phyloP scores from a whole-genome alignment of 345 rosid genomes.

The Dipteronia sinensis region DNA sequence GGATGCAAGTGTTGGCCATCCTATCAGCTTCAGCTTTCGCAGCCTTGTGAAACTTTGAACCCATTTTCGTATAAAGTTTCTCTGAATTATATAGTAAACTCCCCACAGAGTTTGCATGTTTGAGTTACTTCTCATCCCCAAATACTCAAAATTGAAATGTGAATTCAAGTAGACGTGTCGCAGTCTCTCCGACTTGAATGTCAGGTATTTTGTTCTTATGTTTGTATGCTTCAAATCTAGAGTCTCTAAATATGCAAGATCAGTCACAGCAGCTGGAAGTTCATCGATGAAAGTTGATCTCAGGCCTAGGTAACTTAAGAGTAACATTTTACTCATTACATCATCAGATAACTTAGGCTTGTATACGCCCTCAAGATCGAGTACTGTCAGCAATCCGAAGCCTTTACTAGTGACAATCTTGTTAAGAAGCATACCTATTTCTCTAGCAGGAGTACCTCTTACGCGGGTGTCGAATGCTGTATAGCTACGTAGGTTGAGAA shows the following conservation, averaged over 20 bases:
- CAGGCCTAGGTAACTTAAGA: constrained; percentile 33
- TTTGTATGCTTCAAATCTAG: constrained; percentile 30
- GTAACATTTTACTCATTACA: constrained; percentile 7
- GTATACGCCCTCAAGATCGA: constrained; percentile 30
- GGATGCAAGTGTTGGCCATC: neutral
- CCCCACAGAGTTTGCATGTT: neutral
- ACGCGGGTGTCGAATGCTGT: neutral
- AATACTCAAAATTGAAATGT: too few species aligned
- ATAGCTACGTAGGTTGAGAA: neutral
- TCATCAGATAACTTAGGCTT: constrained; percentile 20
- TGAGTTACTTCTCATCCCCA: too few species aligned
- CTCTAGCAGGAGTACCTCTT: neutral
- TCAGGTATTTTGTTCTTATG: neutral
- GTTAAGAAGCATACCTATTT: neutral
- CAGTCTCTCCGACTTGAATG: neutral
- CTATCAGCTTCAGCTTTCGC: constrained; percentile 33
- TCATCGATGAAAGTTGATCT: constrained; percentile 24
- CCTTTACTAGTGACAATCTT: constrained; percentile 22
- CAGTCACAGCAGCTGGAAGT: constrained; percentile 11
- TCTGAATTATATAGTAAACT: neutral
- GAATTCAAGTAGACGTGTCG: constrained; percentile 31
- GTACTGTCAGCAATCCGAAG: constrained; percentile 18
- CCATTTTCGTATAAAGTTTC: neutral
- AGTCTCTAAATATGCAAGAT: constrained; percentile 20
- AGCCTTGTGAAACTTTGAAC: neutral